Conservation (phyloP, 179 eudicot genomes). For the Silene vulgaris region DNA sequence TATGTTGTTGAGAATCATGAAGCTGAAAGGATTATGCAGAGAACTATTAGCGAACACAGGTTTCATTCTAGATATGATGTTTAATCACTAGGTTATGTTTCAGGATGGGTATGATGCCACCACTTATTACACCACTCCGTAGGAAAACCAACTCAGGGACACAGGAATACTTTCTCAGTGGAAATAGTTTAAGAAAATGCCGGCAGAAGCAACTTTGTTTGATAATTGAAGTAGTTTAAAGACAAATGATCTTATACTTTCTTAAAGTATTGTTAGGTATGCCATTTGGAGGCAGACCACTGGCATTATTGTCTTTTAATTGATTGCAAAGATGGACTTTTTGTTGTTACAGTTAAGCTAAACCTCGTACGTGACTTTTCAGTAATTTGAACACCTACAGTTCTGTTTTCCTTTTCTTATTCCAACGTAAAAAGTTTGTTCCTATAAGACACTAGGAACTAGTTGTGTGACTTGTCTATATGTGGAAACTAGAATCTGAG, state of each 20-base stretch:
- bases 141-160: not conserved
- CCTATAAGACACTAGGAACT: not conserved
- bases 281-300: not conserved
- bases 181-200: not conserved
- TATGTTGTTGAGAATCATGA: conserved; percentile 65
- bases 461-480: not conserved
- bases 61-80: conserved; percentile 24
- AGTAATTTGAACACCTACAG: not conserved
- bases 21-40: conserved; percentile 71
- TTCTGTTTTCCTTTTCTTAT: conserved; percentile 7
- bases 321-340: not conserved
- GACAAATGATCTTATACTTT: not conserved
- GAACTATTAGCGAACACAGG: conserved; percentile 63
- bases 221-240: not conserved
- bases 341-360: not conserved
- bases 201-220: not conserved
- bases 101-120: not conserved
- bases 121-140: not conserved
- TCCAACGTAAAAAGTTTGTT: not conserved
- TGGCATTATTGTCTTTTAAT: not conserved
- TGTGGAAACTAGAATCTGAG: not conserved
- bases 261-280: not conserved
- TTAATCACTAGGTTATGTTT: not conserved
- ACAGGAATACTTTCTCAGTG: not conserved
- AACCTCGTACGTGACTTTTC: not conserved